A percentile compares a stretch with the other conserved stretches of the same genome.
Conservation (phyloP, 1,139 yeast genomes). For the Nakaseomyces nivariensis region DNA sequence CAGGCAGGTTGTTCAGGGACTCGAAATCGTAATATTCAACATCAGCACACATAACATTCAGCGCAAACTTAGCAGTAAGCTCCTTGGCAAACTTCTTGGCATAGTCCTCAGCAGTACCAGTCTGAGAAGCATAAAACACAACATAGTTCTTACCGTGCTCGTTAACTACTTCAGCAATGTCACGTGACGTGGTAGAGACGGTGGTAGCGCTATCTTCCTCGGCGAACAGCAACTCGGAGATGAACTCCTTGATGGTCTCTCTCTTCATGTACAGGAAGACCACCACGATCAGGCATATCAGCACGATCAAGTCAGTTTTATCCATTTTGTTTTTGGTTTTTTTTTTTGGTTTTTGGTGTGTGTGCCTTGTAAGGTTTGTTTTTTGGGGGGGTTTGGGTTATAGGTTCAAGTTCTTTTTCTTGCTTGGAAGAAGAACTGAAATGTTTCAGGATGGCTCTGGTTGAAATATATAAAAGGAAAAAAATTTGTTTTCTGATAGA, state of each 20-base stretch:
- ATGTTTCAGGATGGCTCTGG: too few relatives aligned
- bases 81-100: constrained; percentile 87
- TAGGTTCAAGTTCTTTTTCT: too few relatives aligned
- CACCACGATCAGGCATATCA: constrained; percentile 55
- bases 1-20: constrained; percentile 48
- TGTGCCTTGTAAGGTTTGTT: too few relatives aligned
- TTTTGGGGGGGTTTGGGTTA: too few relatives aligned
- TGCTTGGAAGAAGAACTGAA: too few relatives aligned
- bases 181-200: constrained; percentile 35
- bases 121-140: constrained; percentile 90
- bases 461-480: too few relatives aligned
- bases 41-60: constrained; percentile 80
- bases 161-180: constrained; percentile 54
- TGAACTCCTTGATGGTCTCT: constrained; percentile 6
- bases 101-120: constrained; percentile 99
- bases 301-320: constrained; percentile 59
- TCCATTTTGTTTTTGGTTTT: constrained; percentile 34
- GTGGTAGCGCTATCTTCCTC: constrained; percentile 24
- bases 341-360: not conserved
- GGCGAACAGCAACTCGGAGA: constrained; percentile 6
- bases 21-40: constrained; percentile 83
- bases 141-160: constrained; percentile 63
- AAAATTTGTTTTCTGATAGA: too few relatives aligned
- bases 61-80: constrained; percentile 58
- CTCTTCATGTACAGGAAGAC: constrained; percentile 4